phyloP scores from a whole-genome alignment of 768 basidiomycete species.

The Xerocomellus intermedius region DNA sequence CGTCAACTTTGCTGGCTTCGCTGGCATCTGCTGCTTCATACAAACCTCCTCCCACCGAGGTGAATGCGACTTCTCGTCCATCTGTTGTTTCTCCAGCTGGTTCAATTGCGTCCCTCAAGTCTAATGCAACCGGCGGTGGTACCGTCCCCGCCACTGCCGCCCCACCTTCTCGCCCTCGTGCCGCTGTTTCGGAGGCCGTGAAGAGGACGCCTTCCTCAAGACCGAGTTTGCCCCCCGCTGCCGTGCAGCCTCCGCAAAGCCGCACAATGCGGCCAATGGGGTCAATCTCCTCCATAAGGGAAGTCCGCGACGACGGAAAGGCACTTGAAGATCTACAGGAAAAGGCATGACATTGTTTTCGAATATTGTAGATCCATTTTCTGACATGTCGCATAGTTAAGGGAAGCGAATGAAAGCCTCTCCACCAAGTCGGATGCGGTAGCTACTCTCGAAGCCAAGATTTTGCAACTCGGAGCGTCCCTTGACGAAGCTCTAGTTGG shows the following conservation, averaged over 20 bases:
- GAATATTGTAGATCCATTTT: background rate
- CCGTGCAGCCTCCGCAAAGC: conserved; percentile 30
- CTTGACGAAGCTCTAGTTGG: conserved; percentile 49
- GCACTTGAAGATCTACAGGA: conserved; percentile 54
- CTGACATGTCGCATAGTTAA: conserved; percentile 44
- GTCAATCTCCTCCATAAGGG: conserved; percentile 75
- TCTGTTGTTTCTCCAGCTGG: conserved; percentile 58
- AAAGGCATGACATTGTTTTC: conserved; percentile 43
- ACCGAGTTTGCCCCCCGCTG: conserved; percentile 36
- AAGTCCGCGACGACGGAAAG: conserved; percentile 62
- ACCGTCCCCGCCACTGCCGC: conserved; percentile 23
- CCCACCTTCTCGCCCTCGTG: conserved; percentile 52
- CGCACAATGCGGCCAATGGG: conserved; percentile 47
- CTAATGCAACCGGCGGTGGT: conserved; percentile 32
- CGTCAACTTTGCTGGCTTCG: conserved; percentile 29
- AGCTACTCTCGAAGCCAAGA: conserved; percentile 50
- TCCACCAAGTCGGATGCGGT: conserved; percentile 51
- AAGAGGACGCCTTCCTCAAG: conserved; percentile 49
- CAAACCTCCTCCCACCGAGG: conserved; percentile 21
- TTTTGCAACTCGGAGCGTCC: conserved; percentile 48
- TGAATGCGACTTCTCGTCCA: conserved; percentile 38
- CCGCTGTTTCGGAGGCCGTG: conserved; percentile 64
- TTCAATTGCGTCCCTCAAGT: conserved; percentile 48
- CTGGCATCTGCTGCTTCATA: conserved; percentile 22
- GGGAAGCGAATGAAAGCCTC: conserved; percentile 53